Conservation (phyloP, 176 grass and related monocot genomes). For the Saccharum officinarum region DNA sequence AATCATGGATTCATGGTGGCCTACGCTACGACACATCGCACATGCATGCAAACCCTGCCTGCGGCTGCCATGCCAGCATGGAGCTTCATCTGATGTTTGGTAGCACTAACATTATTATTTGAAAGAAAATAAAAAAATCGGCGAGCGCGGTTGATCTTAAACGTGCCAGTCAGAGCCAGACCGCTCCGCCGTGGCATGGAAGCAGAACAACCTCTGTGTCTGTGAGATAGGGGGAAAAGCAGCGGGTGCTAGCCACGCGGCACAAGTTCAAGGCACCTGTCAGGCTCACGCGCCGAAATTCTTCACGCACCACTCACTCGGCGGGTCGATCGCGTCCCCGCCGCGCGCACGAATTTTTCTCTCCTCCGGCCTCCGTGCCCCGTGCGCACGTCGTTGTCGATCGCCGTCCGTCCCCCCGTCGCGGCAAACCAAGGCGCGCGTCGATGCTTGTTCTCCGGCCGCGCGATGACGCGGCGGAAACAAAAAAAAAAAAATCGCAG, state of each 20-base stretch:
- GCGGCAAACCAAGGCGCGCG: too few relatives aligned
- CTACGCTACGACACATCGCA: background rate
- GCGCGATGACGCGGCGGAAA: background rate
- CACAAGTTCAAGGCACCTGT: conserved; percentile 12
- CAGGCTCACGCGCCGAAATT: conserved; percentile 8
- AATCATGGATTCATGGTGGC: conserved; percentile 29
- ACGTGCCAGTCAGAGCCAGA: background rate
- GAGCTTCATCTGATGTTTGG: background rate
- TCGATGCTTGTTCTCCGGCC: too few relatives aligned
- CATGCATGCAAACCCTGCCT: background rate
- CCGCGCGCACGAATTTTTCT: background rate
- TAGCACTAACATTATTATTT: background rate
- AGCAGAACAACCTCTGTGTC: background rate
- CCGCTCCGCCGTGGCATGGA: background rate
- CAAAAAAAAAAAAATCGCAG: background rate
- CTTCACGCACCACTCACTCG: background rate
- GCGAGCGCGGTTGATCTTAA: background rate
- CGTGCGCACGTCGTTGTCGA: background rate
- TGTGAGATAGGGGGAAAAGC: background rate
- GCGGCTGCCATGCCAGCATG: background rate
- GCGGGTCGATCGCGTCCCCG: background rate
- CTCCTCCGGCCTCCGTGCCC: too few relatives aligned
- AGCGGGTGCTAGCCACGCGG: background rate
- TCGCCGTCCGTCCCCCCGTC: background rate
- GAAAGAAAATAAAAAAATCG: background rate